Base-by-base conservation (phyloP, 495 filamentous ascomycete genomes). In the Aspergillus homomorphus region DNA sequence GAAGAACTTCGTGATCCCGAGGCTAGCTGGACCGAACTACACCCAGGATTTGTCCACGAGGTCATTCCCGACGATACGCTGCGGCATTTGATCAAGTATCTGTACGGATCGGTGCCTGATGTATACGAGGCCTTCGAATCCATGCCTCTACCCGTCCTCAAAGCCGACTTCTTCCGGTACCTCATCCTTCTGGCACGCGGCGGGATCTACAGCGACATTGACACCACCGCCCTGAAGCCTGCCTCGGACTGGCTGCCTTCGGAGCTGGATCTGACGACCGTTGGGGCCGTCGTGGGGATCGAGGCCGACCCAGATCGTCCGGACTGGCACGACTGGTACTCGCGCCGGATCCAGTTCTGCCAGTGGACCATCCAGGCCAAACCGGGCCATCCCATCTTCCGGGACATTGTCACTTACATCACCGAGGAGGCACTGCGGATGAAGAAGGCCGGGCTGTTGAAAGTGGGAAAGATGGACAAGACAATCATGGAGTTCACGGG, bases 321-420 rank as follows among this genome's bases (percentile, higher is more conserved):
- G 2, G 94, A 98, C 65, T 98, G 94, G 94, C 82, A 84, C 33
- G 80, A 96, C 0, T 98, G 94, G 94, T 98, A 97, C 73, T 92
- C 90, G 53, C 88, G 94, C 53, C 81, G 94, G 24, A 91, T 98
- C 51, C 94, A 98, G 66, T 98, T 98, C 72, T 98, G 94, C 72
- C 94, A 98, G 69, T 98, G 94, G 94, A 98, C 94, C 4, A 96
- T 98, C 52, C 93, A 97, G 67, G 76, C 89, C 44, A 98, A 98
- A 71, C 89, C 94, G 0, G 94, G 94, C 8, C 94, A 98, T 66
- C 94, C 94, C 0, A 87, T 97, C 20, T 78, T 98, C 48, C 83
- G 89, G 23, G 91, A 97, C 56, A 84, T 97, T 52, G 89, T 98
- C 24, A 81, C 89, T 15, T 87, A 86, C 59, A 89, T 98, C 65